Conservation (phyloP, 2,329 filamentous ascomycete genomes). For the Pochonia chlamydosporia region DNA sequence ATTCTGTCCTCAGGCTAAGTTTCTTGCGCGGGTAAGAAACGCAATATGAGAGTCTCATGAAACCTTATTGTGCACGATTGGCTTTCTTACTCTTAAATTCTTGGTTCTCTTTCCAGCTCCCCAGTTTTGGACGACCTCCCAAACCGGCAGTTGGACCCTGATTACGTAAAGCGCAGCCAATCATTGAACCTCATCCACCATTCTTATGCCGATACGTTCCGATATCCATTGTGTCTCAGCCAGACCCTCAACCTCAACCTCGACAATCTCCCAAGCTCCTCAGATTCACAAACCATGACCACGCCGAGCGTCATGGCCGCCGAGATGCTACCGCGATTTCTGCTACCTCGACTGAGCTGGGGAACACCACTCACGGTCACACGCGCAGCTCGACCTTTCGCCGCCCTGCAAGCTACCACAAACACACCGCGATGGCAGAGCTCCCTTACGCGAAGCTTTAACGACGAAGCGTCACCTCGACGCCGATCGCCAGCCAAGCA, state of each 20-base stretch:
- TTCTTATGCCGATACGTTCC: constrained; percentile 6
- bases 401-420: constrained; percentile 12
- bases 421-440: constrained; percentile 2
- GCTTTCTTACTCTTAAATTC: too few species aligned
- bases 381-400: constrained; percentile 15
- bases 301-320: constrained; percentile 20
- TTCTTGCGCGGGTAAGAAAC: too few species aligned
- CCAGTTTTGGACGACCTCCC: too few species aligned
- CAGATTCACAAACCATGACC: constrained; percentile 17
- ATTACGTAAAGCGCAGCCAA: constrained; percentile 5
- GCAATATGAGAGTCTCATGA: too few species aligned
- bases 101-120: too few species aligned
- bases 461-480: constrained; percentile 3
- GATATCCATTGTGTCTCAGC: background rate
- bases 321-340: constrained; percentile 44
- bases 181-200: constrained; percentile 10
- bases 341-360: constrained; percentile 53
- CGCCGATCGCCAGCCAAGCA: background rate
- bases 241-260: too few species aligned
- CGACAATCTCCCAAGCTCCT: background rate
- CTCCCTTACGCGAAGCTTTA: background rate
- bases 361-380: constrained; percentile 21
- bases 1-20: too few species aligned
- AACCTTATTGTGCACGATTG: too few species aligned
- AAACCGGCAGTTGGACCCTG: too few species aligned